Conservation (phyloP, 2,329 filamentous ascomycete species). For the Stachybotrys echinatus region DNA sequence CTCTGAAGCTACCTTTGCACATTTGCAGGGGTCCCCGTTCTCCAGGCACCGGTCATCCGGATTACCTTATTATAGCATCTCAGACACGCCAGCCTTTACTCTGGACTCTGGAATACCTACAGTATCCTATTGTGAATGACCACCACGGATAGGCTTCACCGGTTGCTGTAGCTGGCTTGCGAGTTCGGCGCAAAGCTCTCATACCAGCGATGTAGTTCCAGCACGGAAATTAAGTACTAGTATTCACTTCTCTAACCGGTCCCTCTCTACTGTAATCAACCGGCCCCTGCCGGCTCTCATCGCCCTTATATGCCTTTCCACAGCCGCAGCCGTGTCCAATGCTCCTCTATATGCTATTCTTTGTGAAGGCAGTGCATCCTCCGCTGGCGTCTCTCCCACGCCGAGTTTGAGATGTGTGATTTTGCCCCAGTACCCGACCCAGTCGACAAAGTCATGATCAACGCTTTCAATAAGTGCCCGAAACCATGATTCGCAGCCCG, state of each 20-base stretch:
- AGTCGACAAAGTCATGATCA: constrained; percentile 46
- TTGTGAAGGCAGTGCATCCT: constrained; percentile 26
- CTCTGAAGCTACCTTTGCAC: background rate
- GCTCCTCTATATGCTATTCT: constrained; percentile 26
- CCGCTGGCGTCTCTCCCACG: constrained; percentile 34
- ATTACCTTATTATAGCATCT: too few species aligned
- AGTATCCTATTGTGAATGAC: too few species aligned
- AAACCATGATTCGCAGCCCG: constrained; percentile 53
- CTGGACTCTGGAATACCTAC: too few species aligned
- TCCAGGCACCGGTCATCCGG: too few species aligned
- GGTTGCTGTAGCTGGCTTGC: too few species aligned
- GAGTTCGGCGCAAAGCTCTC: too few species aligned
- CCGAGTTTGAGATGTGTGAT: constrained; percentile 38
- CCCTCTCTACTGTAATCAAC: constrained; percentile 43
- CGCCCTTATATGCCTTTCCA: constrained; percentile 43
- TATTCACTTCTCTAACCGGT: constrained; percentile 15
- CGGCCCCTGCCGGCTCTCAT: constrained; percentile 42
- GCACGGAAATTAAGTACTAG: too few species aligned
- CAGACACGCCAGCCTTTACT: too few species aligned
- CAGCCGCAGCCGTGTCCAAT: constrained; percentile 28
- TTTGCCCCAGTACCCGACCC: constrained; percentile 49
- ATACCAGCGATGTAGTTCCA: too few species aligned
- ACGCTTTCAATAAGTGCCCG: constrained; percentile 37
- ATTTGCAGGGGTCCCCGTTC: too few species aligned
- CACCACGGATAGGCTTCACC: too few species aligned